Percentiles rank a stretch among this genome's conserved stretches.
These are phyloP conservation scores for Brettanomyces custersianus DNA, from an alignment of 805 yeast genomes.

Conservation along the genomic window DNA sequence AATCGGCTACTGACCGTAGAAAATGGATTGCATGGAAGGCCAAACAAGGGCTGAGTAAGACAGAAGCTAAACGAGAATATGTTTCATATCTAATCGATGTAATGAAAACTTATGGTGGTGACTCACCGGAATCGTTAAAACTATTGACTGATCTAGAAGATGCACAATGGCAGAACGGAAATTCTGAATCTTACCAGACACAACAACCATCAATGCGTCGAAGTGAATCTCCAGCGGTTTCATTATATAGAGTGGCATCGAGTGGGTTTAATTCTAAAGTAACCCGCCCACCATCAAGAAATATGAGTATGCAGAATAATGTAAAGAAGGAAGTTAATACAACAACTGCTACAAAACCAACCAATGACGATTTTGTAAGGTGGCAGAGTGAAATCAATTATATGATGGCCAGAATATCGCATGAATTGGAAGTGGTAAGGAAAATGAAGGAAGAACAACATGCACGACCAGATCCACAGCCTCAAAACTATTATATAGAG, in stretches of 20 bases:
- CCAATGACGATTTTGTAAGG: constrained; percentile 31
- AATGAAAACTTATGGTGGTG: constrained; percentile 59
- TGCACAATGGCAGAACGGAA: constrained; percentile 9
- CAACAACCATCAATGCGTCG: constrained; percentile 7
- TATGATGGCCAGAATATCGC: constrained; percentile 35
- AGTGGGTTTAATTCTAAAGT: constrained; percentile 19
- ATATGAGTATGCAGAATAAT: background rate
- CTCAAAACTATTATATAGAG: too few species aligned
- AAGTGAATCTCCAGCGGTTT: constrained; percentile 26
- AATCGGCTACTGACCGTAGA: constrained; percentile 57
- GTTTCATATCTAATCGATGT: constrained; percentile 62
- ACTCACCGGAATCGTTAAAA: constrained; percentile 58
- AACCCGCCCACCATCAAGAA: constrained; percentile 22
- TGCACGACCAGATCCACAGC: too few species aligned
- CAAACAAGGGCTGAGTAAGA: constrained; percentile 56
- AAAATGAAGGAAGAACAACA: background rate
- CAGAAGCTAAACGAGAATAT: constrained; percentile 69
- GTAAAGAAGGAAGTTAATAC: background rate
- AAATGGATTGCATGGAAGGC: constrained; percentile 85
- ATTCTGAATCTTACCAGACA: too few species aligned
- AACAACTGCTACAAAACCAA: constrained; percentile 9
- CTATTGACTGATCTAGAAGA: constrained; percentile 59
- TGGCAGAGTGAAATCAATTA: constrained; percentile 49
- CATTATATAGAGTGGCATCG: constrained; percentile 24
- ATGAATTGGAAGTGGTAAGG: constrained; percentile 23